Evolutionary conservation across 1,284 basidiomycete genomes (phyloP).

Genomic region (Cronartium quercuum): DNA sequence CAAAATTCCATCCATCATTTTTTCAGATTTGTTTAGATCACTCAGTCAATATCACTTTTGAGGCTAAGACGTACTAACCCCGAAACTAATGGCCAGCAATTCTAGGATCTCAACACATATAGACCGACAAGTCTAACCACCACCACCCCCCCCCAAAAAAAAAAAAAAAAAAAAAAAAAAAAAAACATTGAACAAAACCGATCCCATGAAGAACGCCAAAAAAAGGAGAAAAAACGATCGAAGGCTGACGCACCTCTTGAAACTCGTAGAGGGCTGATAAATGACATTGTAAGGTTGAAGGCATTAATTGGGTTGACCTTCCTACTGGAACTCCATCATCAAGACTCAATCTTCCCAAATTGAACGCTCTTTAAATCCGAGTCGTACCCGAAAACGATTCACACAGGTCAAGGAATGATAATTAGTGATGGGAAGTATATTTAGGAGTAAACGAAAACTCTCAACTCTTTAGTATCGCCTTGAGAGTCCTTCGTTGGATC

Average conservation of each 20-base stretch:
- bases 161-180: too few species aligned
- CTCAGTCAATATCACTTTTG: too few species aligned
- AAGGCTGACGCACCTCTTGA: neutral
- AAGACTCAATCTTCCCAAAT: slow-evolving; percentile 1
- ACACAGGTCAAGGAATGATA: too few species aligned
- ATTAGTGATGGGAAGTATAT: too few species aligned
- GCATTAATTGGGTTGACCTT: neutral
- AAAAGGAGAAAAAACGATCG: too few species aligned
- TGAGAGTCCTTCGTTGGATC: neutral
- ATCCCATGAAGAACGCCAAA: too few species aligned
- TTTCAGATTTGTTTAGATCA: too few species aligned
- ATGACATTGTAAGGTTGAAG: neutral
- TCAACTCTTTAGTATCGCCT: neutral
- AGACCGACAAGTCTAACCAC: neutral
- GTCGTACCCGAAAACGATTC: too few species aligned
- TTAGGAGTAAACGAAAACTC: too few species aligned
- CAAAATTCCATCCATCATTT: too few species aligned
- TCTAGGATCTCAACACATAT: neutral
- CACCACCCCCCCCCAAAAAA: too few species aligned
- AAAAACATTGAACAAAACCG: too few species aligned
- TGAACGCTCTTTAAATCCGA: neutral
- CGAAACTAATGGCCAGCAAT: neutral
- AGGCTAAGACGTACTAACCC: neutral
- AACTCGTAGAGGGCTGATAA: neutral
- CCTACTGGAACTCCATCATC: neutral